A percentile compares a stretch with the other conserved stretches of the same genome.
Evolutionary conservation across 306 rosid genomes (phyloP).

Genomic region (Pterocarpus santalinus): DNA sequence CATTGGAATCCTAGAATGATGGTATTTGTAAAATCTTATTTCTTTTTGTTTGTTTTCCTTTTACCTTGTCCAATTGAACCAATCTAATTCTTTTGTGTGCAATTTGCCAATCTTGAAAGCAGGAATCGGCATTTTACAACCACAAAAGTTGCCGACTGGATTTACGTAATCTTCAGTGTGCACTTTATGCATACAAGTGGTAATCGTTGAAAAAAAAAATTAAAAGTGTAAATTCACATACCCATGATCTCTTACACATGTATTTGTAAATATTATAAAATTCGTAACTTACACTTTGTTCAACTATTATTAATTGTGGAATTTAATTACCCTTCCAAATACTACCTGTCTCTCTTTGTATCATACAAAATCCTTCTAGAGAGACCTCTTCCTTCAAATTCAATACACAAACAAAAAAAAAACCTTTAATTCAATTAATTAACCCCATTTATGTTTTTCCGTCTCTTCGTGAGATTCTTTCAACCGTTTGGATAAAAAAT

Average conservation of each 20-base stretch:
- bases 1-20: too few species aligned
- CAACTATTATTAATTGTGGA: background rate
- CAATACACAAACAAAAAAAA: constrained; percentile 1
- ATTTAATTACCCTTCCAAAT: background rate
- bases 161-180: background rate
- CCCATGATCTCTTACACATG: too few species aligned
- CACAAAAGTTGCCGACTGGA: background rate
- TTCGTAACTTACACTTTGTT: background rate
- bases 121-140: background rate
- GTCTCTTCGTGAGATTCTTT: background rate
- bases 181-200: background rate
- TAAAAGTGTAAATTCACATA: background rate
- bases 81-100: background rate
- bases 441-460: background rate
- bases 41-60: background rate
- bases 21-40: background rate
- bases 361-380: background rate
- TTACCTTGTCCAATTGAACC: background rate
- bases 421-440: constrained; percentile 1
- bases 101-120: background rate
- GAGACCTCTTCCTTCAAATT: background rate
- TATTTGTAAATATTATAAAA: background rate
- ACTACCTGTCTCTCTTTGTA: background rate
- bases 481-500: background rate
- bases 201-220: background rate